Base-by-base conservation (phyloP, 495 filamentous ascomycete genomes). In the Massariosphaeria phaeospora region DNA sequence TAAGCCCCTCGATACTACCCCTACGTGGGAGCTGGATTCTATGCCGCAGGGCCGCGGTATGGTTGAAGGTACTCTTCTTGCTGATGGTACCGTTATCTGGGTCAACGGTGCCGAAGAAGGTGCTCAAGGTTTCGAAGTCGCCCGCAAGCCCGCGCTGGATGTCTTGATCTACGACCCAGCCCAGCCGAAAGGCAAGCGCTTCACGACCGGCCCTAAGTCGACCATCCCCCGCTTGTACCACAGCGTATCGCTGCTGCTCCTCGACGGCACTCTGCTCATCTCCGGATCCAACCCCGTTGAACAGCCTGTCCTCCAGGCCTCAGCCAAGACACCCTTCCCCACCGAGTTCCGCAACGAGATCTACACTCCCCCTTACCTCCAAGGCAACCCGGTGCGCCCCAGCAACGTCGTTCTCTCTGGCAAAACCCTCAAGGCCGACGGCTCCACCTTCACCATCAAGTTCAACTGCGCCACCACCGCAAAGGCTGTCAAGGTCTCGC, bases 11-110 rank as follows among this genome's bases (percentile, higher is more conserved):
- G 66, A 66, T 46, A 55, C 68, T 15, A 70, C 73, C 52, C 70
- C 81, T 27, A 61, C 50, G 13, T 84, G 81, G 81, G 76, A 81
- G 57, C 77, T 84, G 75, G 81, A 84, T 59, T 62, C 71, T 20
- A 82, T 84, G 81, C 81, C 81, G 2, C 69, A 76, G 64, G 81
- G 77, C 21, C 77, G 81, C 45, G 75, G 69, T 27, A 83, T 82
- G 79, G 77, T 82, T 23, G 81, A 84, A 62, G 77, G 72, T 25
- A 75, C 72, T 30, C 68, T 83, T 2, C 75, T 84, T 39, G 76
- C 81, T 1, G 80, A 84, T 49, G 80, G 80, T 25, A 82, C 75
- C 1, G 73, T 84, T 18, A 61, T 83, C 52, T 83, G 72, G 72
- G 59, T 83, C 35, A 84, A 84, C 57, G 81, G 81, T 17, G 72